Evolutionary conservation across 306 rosid species (phyloP).

Genomic region (Prosopis cineraria): DNA sequence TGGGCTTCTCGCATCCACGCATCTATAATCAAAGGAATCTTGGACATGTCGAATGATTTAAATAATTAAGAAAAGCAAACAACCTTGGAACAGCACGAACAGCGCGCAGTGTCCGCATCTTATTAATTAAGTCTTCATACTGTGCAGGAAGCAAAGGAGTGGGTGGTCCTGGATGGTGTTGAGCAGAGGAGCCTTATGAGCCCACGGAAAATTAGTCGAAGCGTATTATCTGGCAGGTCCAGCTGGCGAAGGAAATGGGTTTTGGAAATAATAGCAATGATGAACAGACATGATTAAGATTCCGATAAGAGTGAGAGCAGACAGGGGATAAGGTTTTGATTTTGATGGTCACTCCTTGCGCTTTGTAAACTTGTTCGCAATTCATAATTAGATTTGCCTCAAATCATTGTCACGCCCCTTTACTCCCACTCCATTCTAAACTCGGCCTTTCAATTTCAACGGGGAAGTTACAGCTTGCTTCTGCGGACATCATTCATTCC

Average conservation of each 20-base stretch:
- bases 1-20: conserved; percentile 42
- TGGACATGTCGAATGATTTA: neutral
- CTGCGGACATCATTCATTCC: neutral
- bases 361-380: neutral
- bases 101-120: neutral
- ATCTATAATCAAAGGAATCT: conserved; percentile 4
- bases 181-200: neutral
- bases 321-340: neutral
- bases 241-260: no score
- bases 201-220: neutral
- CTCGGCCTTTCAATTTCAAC: neutral
- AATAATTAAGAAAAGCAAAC: neutral
- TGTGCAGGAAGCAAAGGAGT: neutral
- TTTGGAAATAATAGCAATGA: neutral
- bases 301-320: neutral
- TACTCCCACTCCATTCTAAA: neutral
- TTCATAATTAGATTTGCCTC: neutral
- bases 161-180: neutral
- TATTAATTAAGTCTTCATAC: neutral
- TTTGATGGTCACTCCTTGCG: neutral
- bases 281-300: neutral
- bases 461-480: no score
- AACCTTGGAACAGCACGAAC: neutral
- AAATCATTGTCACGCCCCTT: neutral
- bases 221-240: neutral